Percentiles rank a stretch among this genome's conserved stretches.
Conservation (phyloP, 2,329 filamentous ascomycete genomes). For the Fusarium dlaminii region DNA sequence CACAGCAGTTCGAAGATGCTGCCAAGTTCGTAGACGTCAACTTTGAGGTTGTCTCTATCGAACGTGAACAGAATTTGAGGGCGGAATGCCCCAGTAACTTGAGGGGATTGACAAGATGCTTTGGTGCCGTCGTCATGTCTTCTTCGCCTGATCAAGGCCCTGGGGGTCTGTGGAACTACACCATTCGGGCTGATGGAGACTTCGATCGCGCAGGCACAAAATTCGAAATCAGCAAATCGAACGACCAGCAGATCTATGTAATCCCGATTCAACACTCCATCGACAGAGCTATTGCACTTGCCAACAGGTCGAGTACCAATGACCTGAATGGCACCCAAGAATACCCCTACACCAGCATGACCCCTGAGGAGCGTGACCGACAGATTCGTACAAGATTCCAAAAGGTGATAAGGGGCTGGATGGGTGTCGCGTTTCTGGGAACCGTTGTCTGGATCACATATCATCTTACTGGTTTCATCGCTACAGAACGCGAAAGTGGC, state of each 20-base stretch:
- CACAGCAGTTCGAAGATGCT: slow-evolving; percentile 63
- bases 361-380: slow-evolving; percentile 71
- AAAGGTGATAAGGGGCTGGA: slow-evolving; percentile 74
- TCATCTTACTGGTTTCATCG: slow-evolving; percentile 86
- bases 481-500: slow-evolving; percentile 84
- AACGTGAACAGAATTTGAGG: slow-evolving; percentile 66
- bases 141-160: slow-evolving; percentile 78
- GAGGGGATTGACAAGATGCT: slow-evolving; percentile 75
- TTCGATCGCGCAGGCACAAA: slow-evolving; percentile 65
- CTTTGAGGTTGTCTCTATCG: slow-evolving; percentile 63
- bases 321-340: slow-evolving; percentile 60
- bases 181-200: slow-evolving; percentile 77
- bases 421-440: slow-evolving; percentile 82
- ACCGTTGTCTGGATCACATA: slow-evolving; percentile 85
- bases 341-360: slow-evolving; percentile 80
- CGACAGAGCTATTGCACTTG: slow-evolving; percentile 73
- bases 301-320: slow-evolving; percentile 56
- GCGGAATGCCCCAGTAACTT: slow-evolving; percentile 71
- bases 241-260: slow-evolving; percentile 80
- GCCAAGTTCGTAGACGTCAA: slow-evolving; percentile 64
- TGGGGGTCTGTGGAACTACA: slow-evolving; percentile 83
- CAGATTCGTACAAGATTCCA: slow-evolving; percentile 77
- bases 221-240: slow-evolving; percentile 72
- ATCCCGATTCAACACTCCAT: slow-evolving; percentile 83
- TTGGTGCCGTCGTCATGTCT: slow-evolving; percentile 77